Percentiles rank a stretch among this genome's conserved stretches.
Evolutionary conservation across 768 basidiomycete genomes (phyloP).

Genomic region (Crassisporium funariophilum): DNA sequence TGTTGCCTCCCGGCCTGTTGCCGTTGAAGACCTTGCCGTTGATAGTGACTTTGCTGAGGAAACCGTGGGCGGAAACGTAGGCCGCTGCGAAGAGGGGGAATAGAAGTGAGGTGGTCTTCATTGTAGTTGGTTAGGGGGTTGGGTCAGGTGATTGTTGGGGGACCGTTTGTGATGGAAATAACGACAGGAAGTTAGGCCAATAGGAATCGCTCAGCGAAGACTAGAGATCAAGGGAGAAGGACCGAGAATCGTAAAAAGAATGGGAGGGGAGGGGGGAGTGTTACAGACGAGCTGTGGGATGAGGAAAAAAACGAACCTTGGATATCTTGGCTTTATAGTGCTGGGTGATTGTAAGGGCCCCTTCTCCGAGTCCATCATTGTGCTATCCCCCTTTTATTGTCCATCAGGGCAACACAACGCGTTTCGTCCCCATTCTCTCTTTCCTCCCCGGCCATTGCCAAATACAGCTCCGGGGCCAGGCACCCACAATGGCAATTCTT

Average conservation of each 20-base stretch:
- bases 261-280: conserved; percentile 6
- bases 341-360: conserved; percentile 3
- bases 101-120: conserved; percentile 31
- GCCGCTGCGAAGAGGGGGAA: conserved; percentile 36
- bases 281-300: conserved; percentile 11
- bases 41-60: conserved; percentile 40
- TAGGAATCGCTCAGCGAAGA: conserved; percentile 21
- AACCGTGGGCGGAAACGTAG: conserved; percentile 48
- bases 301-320: conserved; percentile 8
- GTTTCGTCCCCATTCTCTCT: conserved; percentile 3
- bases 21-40: conserved; percentile 41
- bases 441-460: conserved; percentile 1
- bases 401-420: conserved; percentile 7
- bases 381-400: conserved; percentile 18
- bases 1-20: conserved; percentile 26
- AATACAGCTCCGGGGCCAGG: conserved; percentile 5
- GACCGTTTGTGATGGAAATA: not conserved
- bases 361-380: conserved; percentile 7
- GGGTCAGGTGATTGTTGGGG: not conserved
- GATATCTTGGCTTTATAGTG: conserved; percentile 9
- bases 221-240: conserved; percentile 5
- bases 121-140: conserved; percentile 12
- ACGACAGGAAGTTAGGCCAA: not conserved
- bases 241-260: conserved; percentile 11
- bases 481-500: conserved; percentile 6